Evolutionary conservation across 1,284 basidiomycete genomes (phyloP).

Genomic region (Cutaneotrichosporon daszewskae): DNA sequence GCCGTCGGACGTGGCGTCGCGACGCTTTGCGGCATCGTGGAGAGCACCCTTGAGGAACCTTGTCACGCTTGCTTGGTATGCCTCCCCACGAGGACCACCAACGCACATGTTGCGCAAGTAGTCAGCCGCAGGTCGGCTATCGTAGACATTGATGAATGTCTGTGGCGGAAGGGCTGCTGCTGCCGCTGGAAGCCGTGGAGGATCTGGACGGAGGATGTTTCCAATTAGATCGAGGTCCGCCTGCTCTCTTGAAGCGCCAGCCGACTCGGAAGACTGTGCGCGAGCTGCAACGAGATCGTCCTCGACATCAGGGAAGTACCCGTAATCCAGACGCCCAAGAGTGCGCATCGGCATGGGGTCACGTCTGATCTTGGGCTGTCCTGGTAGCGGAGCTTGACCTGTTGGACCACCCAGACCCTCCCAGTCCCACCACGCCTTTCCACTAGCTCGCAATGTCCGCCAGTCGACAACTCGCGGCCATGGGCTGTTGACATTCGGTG

Average conservation of each 20-base stretch:
- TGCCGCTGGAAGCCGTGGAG: neutral
- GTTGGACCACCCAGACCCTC: slow-evolving; percentile 29
- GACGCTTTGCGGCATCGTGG: too few relatives aligned
- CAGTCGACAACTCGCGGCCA: slow-evolving; percentile 31
- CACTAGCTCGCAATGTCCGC: slow-evolving; percentile 23
- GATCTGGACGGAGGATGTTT: slow-evolving; percentile 28
- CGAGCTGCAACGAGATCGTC: slow-evolving; percentile 15
- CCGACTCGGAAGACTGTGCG: neutral
- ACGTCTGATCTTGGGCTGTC: slow-evolving; percentile 11
- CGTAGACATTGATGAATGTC: slow-evolving; percentile 32
- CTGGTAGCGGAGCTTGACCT: slow-evolving; percentile 31
- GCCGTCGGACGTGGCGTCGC: too few relatives aligned
- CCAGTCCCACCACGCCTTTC: slow-evolving; percentile 36
- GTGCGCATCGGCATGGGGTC: slow-evolving; percentile 22
- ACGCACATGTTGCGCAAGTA: slow-evolving; percentile 28
- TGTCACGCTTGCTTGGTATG: slow-evolving; percentile 36
- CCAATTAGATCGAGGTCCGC: slow-evolving; percentile 24
- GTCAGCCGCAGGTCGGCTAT: slow-evolving; percentile 17
- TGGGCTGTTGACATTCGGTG: too few relatives aligned
- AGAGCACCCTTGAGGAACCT: slow-evolving; percentile 41
- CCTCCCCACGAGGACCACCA: slow-evolving; percentile 37
- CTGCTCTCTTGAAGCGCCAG: neutral
- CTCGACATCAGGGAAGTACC: slow-evolving; percentile 31
- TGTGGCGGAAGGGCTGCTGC: slow-evolving; percentile 6
- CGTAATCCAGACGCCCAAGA: slow-evolving; percentile 26